Percentiles rank a stretch among this genome's conserved stretches.
Conservation (phyloP, 306 rosid genomes). For the Inga oerstediana region DNA sequence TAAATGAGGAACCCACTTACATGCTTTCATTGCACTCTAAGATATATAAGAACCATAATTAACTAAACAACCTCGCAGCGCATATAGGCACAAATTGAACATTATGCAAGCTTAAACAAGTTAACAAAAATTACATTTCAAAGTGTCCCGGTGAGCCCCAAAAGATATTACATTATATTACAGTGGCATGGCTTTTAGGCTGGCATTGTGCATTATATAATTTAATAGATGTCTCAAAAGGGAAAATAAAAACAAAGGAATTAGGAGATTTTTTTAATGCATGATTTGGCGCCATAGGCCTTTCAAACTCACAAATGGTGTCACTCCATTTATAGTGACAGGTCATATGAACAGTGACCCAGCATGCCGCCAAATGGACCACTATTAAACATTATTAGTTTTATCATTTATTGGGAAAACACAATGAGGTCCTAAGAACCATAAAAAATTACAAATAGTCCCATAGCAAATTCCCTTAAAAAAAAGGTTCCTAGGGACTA, state of each 20-base stretch:
- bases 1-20: too few relatives aligned
- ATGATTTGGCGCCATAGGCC: slow-evolving; percentile 28
- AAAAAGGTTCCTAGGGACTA: too few relatives aligned
- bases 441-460: too few relatives aligned
- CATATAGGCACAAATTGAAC: background rate
- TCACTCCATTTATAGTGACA: slow-evolving; percentile 11
- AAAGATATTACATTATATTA: too few relatives aligned
- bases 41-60: background rate
- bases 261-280: background rate
- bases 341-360: slow-evolving; percentile 43
- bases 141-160: background rate
- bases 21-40: background rate
- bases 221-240: background rate
- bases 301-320: slow-evolving; percentile 33
- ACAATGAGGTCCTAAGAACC: too few relatives aligned
- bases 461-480: too few relatives aligned
- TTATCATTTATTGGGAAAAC: background rate
- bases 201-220: background rate
- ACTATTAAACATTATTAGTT: slow-evolving; percentile 24
- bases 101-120: background rate
- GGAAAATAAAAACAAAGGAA: background rate
- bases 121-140: background rate
- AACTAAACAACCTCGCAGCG: slow-evolving; percentile 17
- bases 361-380: slow-evolving; percentile 28
- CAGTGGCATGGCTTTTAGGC: background rate